Evolutionary conservation across 2,329 filamentous ascomycete species (phyloP).

Genomic region (Cladosporium sp.): DNA sequence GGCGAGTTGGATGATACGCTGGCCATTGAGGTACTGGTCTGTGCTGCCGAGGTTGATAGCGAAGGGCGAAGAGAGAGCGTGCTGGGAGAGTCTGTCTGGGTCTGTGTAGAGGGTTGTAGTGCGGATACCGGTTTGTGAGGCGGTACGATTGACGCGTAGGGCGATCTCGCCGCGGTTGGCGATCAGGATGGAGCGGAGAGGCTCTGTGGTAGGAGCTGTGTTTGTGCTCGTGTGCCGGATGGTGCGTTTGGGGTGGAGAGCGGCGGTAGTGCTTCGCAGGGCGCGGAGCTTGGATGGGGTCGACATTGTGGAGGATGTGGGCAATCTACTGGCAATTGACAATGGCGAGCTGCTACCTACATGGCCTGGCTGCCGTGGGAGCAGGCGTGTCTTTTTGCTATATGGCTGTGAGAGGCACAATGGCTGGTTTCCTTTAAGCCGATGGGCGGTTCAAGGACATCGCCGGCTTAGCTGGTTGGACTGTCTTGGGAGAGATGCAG

Average conservation of each 20-base stretch:
- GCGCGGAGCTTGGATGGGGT: slow-evolving; percentile 28
- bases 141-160: slow-evolving; percentile 86
- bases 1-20: slow-evolving; percentile 85
- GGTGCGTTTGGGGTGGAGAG: slow-evolving; percentile 27
- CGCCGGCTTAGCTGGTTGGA: background rate
- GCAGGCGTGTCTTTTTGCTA: slow-evolving; percentile 2
- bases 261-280: slow-evolving; percentile 26
- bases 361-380: background rate
- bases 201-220: slow-evolving; percentile 27
- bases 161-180: slow-evolving; percentile 98
- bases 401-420: slow-evolving; percentile 3
- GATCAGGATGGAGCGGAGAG: slow-evolving; percentile 73
- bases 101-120: slow-evolving; percentile 96
- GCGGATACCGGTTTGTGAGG: slow-evolving; percentile 81
- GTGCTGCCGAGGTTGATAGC: slow-evolving; percentile 81
- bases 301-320: slow-evolving; percentile 26
- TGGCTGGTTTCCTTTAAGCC: slow-evolving; percentile 5
- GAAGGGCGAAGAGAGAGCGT: slow-evolving; percentile 81
- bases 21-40: slow-evolving; percentile 88
- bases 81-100: slow-evolving; percentile 82
- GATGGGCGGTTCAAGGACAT: slow-evolving; percentile 6
- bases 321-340: background rate
- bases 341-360: slow-evolving; percentile 16
- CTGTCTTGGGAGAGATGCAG: background rate
- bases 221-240: slow-evolving; percentile 21